Evolutionary conservation across 2,329 filamentous ascomycete species (phyloP), one percentile per base, ranked within the genome.

Genomic region (Aspergillus sp.): DNA sequence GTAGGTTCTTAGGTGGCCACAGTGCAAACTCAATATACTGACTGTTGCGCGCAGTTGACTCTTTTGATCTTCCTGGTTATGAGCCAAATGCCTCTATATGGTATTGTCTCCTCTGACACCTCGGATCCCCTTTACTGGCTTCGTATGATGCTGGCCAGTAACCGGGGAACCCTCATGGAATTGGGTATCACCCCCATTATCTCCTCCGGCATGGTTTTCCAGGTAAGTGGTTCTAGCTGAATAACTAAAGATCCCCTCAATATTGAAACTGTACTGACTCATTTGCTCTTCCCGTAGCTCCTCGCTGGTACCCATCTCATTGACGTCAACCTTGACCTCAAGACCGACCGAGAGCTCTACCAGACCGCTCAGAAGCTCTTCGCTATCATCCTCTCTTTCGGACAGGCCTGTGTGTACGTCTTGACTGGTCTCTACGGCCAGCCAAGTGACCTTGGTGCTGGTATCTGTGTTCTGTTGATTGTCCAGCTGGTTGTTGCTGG

Each of bases 61-160:
- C 86, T 99, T 70, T 83, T 99, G 78, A 96, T 98, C 82, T 99
- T 99, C 87, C 83, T 99, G 85, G 92, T 99, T 80, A 99, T 99
- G 95, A 97, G 92, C 82, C 95, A 97, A 83, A 98, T 99, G 95
- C 93, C 95, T 65, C 82, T 95, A 63, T 99, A 99, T 82, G 95
- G 95, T 80, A 99, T 99, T 79, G 96, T 99, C 74, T 99, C 95
- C 56, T 99, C 95, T 72, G 90, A 95, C 80, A 97, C 92, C 70
- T 98, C 95, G 61, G 96, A 99, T 82, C 96, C 95, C 69, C 85
- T 99, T 72, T 99, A 99, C 87, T 99, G 95, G 95, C 86, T 99
- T 74, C 90, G 95, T 80, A 98, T 99, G 93, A 97, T 99, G 88
- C 87, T 98, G 86, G 95, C 95, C 74, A 96, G 91, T 89, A 99